phyloP scores from a whole-genome alignment of 257 asterid species.

The Fraxinus anomala region DNA sequence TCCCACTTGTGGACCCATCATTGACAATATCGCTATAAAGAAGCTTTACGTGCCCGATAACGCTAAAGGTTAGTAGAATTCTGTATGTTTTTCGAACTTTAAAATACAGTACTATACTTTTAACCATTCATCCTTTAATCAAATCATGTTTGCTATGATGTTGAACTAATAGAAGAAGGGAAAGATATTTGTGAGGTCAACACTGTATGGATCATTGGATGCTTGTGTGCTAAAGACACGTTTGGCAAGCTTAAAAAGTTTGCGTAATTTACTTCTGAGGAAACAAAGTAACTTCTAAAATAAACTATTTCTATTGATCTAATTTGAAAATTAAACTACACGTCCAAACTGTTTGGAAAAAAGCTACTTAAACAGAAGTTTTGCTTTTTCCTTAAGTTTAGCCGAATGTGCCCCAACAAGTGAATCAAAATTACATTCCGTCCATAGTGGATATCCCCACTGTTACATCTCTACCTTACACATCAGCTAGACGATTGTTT shows the following conservation, averaged over 20 bases:
- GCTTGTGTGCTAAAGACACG: neutral
- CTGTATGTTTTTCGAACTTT: neutral
- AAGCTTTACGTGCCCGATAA: conserved; percentile 77
- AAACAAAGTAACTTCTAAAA: neutral
- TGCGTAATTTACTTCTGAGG: neutral
- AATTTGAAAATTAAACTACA: neutral
- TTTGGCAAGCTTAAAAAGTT: neutral
- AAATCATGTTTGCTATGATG: neutral
- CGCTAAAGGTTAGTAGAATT: conserved; percentile 57
- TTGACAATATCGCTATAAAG: conserved; percentile 88
- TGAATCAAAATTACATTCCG: neutral
- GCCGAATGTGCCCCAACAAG: neutral
- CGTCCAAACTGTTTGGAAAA: no score
- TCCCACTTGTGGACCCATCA: conserved; percentile 95
- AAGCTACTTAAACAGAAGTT: no score
- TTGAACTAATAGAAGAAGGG: neutral
- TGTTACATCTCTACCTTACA: neutral
- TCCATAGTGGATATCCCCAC: neutral
- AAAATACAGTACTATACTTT: neutral
- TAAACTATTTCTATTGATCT: neutral
- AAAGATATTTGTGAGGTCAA: neutral
- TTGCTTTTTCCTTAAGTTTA: neutral
- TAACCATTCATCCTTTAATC: neutral
- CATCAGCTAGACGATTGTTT: neutral
- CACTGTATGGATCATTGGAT: neutral